Evolutionary conservation across 139 green algal genomes (phyloP).

Genomic region (Desmodesmus armatus): DNA sequence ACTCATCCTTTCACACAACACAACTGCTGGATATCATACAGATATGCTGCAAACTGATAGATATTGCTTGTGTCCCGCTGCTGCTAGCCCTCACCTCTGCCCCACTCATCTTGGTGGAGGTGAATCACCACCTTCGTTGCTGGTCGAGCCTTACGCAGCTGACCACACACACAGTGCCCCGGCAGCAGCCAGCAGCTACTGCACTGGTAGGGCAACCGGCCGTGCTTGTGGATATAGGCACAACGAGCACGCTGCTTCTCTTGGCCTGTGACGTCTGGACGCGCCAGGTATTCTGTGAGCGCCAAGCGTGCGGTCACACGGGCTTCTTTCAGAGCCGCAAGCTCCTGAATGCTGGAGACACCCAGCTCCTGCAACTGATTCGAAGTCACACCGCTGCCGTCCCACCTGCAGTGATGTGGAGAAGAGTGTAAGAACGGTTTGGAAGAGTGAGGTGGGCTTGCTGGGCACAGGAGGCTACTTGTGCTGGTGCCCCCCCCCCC

Average conservation of each 20-base stretch:
- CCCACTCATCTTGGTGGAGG: slow-evolving; percentile 31
- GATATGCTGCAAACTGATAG: background rate
- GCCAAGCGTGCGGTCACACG: background rate
- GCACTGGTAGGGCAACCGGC: slow-evolving; percentile 15
- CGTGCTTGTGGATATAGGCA: slow-evolving; percentile 1
- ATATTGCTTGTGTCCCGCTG: background rate
- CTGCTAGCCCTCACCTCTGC: slow-evolving; percentile 7
- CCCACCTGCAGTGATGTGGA: no score
- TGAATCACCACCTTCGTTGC: slow-evolving; percentile 22
- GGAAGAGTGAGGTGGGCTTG: no score
- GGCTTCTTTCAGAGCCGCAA: background rate
- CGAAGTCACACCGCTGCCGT: background rate
- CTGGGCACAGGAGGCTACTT: no score
- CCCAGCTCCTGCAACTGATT: background rate
- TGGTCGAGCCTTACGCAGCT: background rate
- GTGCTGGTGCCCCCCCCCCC: no score
- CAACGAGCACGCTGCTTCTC: slow-evolving; percentile 18
- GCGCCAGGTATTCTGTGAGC: slow-evolving; percentile 4
- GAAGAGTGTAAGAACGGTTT: no score
- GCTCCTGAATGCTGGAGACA: slow-evolving; percentile 5
- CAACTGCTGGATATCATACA: background rate
- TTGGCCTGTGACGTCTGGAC: background rate
- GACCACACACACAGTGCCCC: slow-evolving; percentile 27
- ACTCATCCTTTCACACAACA: background rate
- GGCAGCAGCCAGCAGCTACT: slow-evolving; percentile 31